Percentiles rank a stretch among this genome's conserved stretches.
phyloP scores from a whole-genome alignment of 176 grass and related monocot species.

The Oryza nivara region DNA sequence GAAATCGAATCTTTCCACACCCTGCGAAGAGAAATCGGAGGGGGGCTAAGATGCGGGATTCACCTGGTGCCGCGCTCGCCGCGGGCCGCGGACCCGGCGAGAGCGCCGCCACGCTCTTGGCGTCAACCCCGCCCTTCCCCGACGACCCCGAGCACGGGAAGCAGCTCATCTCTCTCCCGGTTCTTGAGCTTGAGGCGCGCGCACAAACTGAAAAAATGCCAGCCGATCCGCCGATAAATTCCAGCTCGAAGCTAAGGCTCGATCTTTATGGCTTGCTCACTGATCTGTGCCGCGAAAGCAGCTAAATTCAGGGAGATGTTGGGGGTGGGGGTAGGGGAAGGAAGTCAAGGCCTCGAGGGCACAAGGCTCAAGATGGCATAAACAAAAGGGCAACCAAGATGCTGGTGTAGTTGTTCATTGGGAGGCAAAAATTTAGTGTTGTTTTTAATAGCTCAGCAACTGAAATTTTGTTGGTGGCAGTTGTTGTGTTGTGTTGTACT shows the following conservation, averaged over 20 bases:
- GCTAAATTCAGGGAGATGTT: constrained; percentile 33
- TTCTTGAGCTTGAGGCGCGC: neutral
- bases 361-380: constrained; percentile 27
- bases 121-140: constrained; percentile 49
- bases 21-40: neutral
- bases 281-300: constrained; percentile 31
- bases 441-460: constrained; percentile 37
- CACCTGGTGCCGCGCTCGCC: constrained; percentile 43
- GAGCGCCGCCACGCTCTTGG: constrained; percentile 44
- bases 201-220: constrained; percentile 30
- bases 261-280: constrained; percentile 3
- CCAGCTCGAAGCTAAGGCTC: constrained; percentile 25
- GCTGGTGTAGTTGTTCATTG: neutral
- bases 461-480: constrained; percentile 42
- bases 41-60: neutral
- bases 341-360: constrained; percentile 16
- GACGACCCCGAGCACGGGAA: constrained; percentile 70
- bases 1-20: neutral
- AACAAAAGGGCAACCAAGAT: constrained; percentile 32
- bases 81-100: constrained; percentile 44
- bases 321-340: neutral
- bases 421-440: constrained; percentile 39
- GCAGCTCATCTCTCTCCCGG: constrained; percentile 69
- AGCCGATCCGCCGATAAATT: constrained; percentile 19
- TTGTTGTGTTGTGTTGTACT: constrained; percentile 26